Percentiles rank a stretch among this genome's conserved stretches.
Evolutionary conservation across 306 rosid species (phyloP).

Genomic region (Gastrolobium bilobum): DNA sequence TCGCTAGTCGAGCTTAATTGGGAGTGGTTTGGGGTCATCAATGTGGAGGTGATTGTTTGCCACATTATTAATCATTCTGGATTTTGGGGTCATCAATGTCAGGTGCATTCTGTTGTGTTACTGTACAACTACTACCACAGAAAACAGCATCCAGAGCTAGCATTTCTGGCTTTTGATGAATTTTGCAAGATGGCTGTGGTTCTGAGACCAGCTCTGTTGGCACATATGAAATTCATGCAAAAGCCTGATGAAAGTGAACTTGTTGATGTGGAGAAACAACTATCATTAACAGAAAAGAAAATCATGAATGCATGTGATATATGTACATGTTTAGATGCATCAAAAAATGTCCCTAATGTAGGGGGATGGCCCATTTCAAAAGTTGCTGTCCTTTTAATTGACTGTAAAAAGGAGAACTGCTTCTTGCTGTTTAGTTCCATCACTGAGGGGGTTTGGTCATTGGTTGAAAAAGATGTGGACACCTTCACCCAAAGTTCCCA

Average conservation of each 20-base stretch:
- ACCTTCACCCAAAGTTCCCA: conserved; percentile 46
- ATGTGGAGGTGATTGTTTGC: conserved; percentile 6
- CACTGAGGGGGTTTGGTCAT: conserved; percentile 81
- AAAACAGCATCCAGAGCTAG: conserved; percentile 64
- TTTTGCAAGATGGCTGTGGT: conserved; percentile 72
- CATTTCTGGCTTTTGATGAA: conserved; percentile 59
- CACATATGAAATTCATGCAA: conserved; percentile 64
- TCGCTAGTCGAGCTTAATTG: too few relatives aligned
- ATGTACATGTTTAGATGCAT: conserved; percentile 62
- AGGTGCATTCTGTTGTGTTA: conserved; percentile 83
- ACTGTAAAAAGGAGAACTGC: conserved; percentile 68
- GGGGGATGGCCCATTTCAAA: conserved; percentile 81
- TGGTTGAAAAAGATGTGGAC: conserved; percentile 69
- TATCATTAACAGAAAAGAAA: conserved; percentile 67
- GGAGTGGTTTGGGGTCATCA: too few relatives aligned
- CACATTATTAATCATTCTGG: conserved; percentile 41
- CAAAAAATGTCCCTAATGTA: conserved; percentile 59
- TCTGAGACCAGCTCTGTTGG: conserved; percentile 68
- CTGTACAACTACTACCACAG: conserved; percentile 84
- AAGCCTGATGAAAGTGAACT: conserved; percentile 53
- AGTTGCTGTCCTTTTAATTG: conserved; percentile 73
- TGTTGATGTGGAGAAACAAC: conserved; percentile 61
- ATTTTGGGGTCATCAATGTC: conserved; percentile 40
- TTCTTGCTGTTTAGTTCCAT: conserved; percentile 56
- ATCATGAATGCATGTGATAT: conserved; percentile 72